Base-by-base conservation (phyloP, 495 filamentous ascomycete genomes). In the Hypoxylon perforatum region DNA sequence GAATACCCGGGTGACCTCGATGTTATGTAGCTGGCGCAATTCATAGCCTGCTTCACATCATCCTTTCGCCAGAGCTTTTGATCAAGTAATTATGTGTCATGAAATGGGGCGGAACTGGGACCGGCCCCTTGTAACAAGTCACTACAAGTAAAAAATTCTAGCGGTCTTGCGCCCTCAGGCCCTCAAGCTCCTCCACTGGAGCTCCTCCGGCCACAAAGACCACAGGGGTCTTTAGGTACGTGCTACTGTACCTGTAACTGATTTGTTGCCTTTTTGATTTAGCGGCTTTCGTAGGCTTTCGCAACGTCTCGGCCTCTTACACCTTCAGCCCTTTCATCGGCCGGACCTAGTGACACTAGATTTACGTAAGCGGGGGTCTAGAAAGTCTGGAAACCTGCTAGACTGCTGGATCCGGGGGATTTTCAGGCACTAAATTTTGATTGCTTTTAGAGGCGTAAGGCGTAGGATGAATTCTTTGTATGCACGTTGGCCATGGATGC, bases 21-120 rank as follows among this genome's bases (percentile, higher is more conserved):
- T 55, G 57, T 67, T 67, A 61, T 63, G 65, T 64, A 61, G 39
- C 57, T 69, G 58, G 35, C 55, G 63, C 57, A 67, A 67, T 66
- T 30, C 57, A 57, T 57, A 68, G 35, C 9, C 21, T 54, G 48
- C 57, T 63, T 66, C 57, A 64, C 58, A 67, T 60, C 61, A 72
- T 57, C 52, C 57, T 67, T 63, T 71, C 36, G 47, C 45, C 60
- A 48, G 49, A 63, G 41, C 65, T 81, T 81, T 80, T 74, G 69
- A 81, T 81, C 77, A 79, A 76, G 79, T 81, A 82, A 81, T 81
- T 81, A 79, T 82, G 80, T 82, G 80, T 81, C 78, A 82, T 79
- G 73, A 61, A 65, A 71, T 71, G 19, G 35, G 51, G 14, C 58
- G 45, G 55, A n/a, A 63, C 56, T 58, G 46, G 65, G 49, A 50